These are phyloP conservation scores for Leptographium galeiforme DNA, from an alignment of 2,329 filamentous ascomycete genomes.

Conservation along the genomic window DNA sequence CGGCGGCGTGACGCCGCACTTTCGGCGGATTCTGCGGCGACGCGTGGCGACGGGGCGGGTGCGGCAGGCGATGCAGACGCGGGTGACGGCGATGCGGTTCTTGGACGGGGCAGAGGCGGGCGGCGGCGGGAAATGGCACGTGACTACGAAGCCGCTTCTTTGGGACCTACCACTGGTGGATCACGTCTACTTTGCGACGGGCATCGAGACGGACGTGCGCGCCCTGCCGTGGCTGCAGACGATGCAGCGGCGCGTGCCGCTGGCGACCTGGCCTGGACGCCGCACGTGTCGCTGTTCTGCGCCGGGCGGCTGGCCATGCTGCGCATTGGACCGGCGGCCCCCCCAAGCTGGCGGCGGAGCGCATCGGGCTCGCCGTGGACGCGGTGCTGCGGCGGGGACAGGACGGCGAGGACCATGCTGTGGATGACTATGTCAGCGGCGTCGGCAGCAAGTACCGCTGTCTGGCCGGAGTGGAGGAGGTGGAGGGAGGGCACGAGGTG, in stretches of 20 bases:
- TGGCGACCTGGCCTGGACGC: conserved; percentile 57
- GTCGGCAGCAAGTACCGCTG: conserved; percentile 10
- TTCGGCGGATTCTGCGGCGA: conserved; percentile 50
- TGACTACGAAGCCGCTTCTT: conserved; percentile 40
- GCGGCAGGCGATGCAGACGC: conserved; percentile 42
- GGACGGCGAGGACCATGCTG: not conserved
- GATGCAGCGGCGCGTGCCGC: conserved; percentile 45
- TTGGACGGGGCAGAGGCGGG: not conserved
- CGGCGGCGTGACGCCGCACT: conserved; percentile 61
- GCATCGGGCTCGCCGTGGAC: conserved; percentile 5
- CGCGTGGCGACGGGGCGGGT: conserved; percentile 40
- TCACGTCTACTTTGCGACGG: conserved; percentile 66
- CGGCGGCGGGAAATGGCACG: conserved; percentile 18
- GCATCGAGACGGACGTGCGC: conserved; percentile 49
- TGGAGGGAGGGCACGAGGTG: not conserved
- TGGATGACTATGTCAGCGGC: conserved; percentile 5
- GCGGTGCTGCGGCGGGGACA: not conserved
- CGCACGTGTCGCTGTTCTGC: conserved; percentile 44
- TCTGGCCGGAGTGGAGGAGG: not conserved
- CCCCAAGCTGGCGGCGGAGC: conserved; percentile 9
- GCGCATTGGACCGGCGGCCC: conserved; percentile 8
- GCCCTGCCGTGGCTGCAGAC: conserved; percentile 47
- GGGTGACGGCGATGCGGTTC: conserved; percentile 34
- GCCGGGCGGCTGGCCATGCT: conserved; percentile 10
- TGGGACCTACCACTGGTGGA: conserved; percentile 41